phyloP scores from a whole-genome alignment of 2,329 filamentous ascomycete species.

The Aspergillaceae sp. region DNA sequence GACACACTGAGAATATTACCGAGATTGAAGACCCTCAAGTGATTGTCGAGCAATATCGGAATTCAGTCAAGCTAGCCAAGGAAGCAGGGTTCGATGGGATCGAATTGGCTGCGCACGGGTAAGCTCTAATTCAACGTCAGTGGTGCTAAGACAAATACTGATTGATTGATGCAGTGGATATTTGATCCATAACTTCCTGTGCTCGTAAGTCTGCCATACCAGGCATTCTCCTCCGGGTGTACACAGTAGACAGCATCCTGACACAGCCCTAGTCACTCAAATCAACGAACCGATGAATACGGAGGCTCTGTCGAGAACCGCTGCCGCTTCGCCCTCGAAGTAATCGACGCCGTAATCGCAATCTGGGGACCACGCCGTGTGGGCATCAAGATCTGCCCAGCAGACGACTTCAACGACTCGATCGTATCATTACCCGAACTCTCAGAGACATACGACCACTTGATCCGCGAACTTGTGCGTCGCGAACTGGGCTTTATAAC shows the following conservation, averaged over 20 bases:
- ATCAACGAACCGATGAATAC: constrained; percentile 23
- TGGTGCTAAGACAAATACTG: not conserved
- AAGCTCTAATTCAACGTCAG: not conserved
- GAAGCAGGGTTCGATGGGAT: constrained; percentile 11
- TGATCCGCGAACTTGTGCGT: constrained; percentile 7
- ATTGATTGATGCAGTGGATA: constrained; percentile 2
- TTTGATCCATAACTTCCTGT: not conserved
- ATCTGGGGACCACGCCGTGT: constrained; percentile 14
- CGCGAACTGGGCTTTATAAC: constrained; percentile 7
- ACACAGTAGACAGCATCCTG: too few species aligned
- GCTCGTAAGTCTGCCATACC: not conserved
- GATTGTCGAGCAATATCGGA: constrained; percentile 8
- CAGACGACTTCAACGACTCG: constrained; percentile 18
- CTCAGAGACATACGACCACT: constrained; percentile 9
- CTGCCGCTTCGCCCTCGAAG: constrained; percentile 23
- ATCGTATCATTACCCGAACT: constrained; percentile 9
- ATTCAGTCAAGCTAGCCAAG: constrained; percentile 5
- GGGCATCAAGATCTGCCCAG: constrained; percentile 21
- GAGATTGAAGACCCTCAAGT: constrained; percentile 6
- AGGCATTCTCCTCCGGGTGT: too few species aligned
- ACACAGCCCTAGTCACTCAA: constrained; percentile 3
- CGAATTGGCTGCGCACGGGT: constrained; percentile 9
- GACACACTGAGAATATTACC: constrained; percentile 8
- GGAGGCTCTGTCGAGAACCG: constrained; percentile 24
- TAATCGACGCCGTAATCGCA: constrained; percentile 18